Base-by-base conservation (phyloP, 2,329 filamentous ascomycete species). In the Amesomyces nigricolor region DNA sequence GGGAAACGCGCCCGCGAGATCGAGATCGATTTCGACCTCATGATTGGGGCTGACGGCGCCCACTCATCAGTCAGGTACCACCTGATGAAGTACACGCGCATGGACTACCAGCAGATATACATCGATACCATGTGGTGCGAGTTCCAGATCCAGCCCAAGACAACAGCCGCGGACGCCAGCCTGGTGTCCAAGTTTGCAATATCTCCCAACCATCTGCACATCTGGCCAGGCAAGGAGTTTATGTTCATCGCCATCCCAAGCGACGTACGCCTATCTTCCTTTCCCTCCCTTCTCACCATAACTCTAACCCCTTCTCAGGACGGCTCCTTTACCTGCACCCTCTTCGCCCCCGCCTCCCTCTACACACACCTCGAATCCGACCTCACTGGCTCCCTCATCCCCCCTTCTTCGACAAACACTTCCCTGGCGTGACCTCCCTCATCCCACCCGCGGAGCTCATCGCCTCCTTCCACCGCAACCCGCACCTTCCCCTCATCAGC, bases 201-300 rank as follows among this genome's bases (percentile, higher is more conserved):
- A 63, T 94, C 90, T 0, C 90, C 91, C 1, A 89, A 96, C 65
- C 91, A 97, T 68, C 78, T 99, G 1, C 94, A 99, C 71, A 99
- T 99, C 68, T 99, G 94, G 94, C 94, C 94, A 0, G 91, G 89
- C 32, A 86, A 85, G 64, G 85, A 91, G 42, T 92, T 94, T 66
- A 97, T 99, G 95, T 99, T 99, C 73, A 99, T 99, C 66, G 95
- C 94, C 16, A 91, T 99, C 43, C 92, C 94, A 0, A 86, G 81
- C 62, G 74, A 79, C 55, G 81, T 83, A 68, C 62, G 77, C 43
- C 8, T 38, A 4, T 19, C 3, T 10, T 5, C 26, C 8, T 7
- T 5, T 1, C 30, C 19, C 17, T 9, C 40, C 46, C 30, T 17
- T 26, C 6, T 16, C 22, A 14, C 47, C 4, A 40, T 51, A 4